A percentile compares a stretch with the other conserved stretches of the same genome.
Conservation (phyloP, 169 alveolate species). For the Plasmodium vivax region DNA sequence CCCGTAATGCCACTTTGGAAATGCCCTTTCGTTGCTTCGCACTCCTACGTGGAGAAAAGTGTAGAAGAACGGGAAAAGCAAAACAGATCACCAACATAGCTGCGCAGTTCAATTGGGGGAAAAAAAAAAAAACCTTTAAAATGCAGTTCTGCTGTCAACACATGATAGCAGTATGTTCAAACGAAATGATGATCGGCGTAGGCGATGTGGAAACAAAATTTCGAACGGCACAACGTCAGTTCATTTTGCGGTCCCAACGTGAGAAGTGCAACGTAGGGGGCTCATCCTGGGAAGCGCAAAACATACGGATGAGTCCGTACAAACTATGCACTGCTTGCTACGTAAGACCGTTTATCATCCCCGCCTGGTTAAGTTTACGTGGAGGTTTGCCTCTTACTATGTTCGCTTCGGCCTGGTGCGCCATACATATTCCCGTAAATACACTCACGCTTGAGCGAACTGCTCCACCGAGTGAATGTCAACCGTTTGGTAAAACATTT, state of each 20-base stretch:
- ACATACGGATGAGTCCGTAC: not conserved
- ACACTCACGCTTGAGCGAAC: not conserved
- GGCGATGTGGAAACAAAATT: not conserved
- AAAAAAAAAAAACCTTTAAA: not conserved
- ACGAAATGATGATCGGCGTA: not conserved
- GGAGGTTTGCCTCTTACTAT: not conserved
- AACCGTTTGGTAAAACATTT: not conserved
- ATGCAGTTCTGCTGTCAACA: not conserved
- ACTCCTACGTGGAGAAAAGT: not conserved
- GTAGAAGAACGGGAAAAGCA: not conserved
- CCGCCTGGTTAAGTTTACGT: not conserved
- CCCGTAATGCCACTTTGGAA: not conserved
- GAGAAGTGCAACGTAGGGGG: not conserved
- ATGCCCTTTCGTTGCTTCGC: not conserved
- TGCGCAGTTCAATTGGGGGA: not conserved
- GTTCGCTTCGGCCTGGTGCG: not conserved
- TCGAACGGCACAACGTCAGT: not conserved
- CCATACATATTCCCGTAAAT: not conserved
- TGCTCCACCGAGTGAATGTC: not conserved
- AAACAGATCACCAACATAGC: not conserved
- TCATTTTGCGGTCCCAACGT: not conserved
- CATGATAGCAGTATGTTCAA: not conserved
- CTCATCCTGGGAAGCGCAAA: not conserved
- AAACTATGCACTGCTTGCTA: not conserved
- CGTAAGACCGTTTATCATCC: not conserved